Conservation (phyloP, 2,329 filamentous ascomycete genomes). For the Stromatinia cepivora region DNA sequence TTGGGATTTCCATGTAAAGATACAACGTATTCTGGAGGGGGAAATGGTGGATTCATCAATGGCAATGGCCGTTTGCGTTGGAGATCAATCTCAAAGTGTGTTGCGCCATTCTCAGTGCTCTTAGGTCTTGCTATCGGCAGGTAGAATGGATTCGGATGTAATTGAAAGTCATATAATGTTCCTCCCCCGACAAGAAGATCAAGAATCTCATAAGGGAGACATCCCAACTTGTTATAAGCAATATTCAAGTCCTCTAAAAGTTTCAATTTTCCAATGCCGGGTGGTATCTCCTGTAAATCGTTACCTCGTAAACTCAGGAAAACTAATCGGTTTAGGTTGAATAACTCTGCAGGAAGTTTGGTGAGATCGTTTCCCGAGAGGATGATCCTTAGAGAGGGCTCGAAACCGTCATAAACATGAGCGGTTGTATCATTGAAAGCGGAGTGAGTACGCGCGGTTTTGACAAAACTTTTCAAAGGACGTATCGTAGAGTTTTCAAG, state of each 20-base stretch:
- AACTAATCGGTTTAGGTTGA: constrained; percentile 61
- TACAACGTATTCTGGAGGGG: not conserved
- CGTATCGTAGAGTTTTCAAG: constrained; percentile 59
- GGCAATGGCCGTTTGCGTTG: not conserved
- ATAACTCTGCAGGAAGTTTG: constrained; percentile 59
- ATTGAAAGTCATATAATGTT: constrained; percentile 52
- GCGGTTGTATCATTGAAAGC: constrained; percentile 38
- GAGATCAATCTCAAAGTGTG: not conserved
- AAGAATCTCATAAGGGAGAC: constrained; percentile 49
- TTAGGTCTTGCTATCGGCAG: constrained; percentile 40
- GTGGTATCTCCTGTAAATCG: constrained; percentile 59
- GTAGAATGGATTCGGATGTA: constrained; percentile 65
- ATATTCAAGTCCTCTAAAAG: constrained; percentile 65
- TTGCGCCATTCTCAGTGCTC: not conserved
- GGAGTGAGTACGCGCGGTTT: constrained; percentile 46
- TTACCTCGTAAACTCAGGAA: constrained; percentile 68
- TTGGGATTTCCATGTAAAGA: not conserved
- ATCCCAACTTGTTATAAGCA: constrained; percentile 61
- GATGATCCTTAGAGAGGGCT: constrained; percentile 61
- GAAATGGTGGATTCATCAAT: not conserved
- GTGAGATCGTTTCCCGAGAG: constrained; percentile 59
- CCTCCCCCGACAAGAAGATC: constrained; percentile 34
- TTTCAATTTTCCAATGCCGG: constrained; percentile 56
- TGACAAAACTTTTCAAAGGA: constrained; percentile 55
- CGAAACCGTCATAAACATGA: constrained; percentile 37